phyloP scores from a whole-genome alignment of 805 yeast genomes.

The Dipodascus albidus region DNA sequence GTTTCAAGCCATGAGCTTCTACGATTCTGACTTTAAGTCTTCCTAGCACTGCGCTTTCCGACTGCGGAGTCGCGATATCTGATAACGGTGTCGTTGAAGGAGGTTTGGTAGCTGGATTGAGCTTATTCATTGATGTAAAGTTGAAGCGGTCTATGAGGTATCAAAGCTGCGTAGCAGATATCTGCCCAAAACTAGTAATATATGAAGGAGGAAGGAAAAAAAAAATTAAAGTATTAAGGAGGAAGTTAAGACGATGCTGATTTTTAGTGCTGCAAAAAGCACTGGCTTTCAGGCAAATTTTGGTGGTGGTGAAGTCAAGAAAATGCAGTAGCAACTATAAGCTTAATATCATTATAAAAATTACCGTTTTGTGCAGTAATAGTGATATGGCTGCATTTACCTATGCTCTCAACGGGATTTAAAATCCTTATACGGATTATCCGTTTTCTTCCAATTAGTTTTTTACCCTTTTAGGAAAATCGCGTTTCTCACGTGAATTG shows the following conservation, averaged over 20 bases:
- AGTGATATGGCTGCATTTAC: neutral
- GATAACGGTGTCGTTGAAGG: slow-evolving; percentile 1
- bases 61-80: slow-evolving; percentile 1
- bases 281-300: neutral
- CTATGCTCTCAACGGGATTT: neutral
- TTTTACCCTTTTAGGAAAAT: too few species aligned
- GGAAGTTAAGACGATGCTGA: neutral
- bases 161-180: neutral
- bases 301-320: neutral
- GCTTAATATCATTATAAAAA: neutral
- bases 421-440: neutral
- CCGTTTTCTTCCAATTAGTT: too few species aligned
- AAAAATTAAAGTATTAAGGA: neutral
- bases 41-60: slow-evolving; percentile 31
- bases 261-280: neutral
- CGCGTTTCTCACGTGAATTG: too few species aligned
- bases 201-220: neutral
- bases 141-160: neutral
- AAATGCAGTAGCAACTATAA: too few species aligned
- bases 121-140: neutral
- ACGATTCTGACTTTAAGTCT: slow-evolving; percentile 69
- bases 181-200: neutral
- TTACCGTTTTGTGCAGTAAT: neutral
- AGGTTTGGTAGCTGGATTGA: neutral
- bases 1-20: slow-evolving; percentile 62